Evolutionary conservation across 805 yeast species (phyloP).

Genomic region (Geotrichum ghanense): DNA sequence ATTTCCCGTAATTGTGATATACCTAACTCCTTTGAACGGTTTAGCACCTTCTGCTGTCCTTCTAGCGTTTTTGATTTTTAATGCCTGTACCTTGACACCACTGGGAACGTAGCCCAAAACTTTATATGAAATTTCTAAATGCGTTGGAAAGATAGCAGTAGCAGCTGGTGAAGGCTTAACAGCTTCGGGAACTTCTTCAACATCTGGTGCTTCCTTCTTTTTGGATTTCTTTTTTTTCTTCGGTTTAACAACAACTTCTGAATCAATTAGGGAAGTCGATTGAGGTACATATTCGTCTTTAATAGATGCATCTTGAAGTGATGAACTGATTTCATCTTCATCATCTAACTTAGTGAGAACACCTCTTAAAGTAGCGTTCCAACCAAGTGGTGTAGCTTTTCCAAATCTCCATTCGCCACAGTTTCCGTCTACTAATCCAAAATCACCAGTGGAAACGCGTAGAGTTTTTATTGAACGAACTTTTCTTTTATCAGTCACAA

Average conservation of each 20-base stretch:
- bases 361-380: slow-evolving; percentile 59
- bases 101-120: slow-evolving; percentile 66
- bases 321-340: slow-evolving; percentile 13
- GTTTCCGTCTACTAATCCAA: slow-evolving; percentile 41
- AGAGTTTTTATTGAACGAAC: slow-evolving; percentile 35
- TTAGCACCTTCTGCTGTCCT: slow-evolving; percentile 52
- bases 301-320: not conserved
- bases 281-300: not conserved
- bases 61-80: slow-evolving; percentile 44
- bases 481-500: slow-evolving; percentile 24
- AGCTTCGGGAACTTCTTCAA: slow-evolving; percentile 2
- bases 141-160: slow-evolving; percentile 29
- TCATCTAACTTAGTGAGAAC: slow-evolving; percentile 24
- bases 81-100: slow-evolving; percentile 55
- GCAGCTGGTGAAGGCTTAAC: not conserved
- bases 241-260: slow-evolving; percentile 2
- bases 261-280: not conserved
- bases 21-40: slow-evolving; percentile 89
- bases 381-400: slow-evolving; percentile 46
- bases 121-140: slow-evolving; percentile 39
- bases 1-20: slow-evolving; percentile 54
- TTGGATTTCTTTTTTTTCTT: slow-evolving; percentile 7
- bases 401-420: slow-evolving; percentile 63
- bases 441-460: slow-evolving; percentile 70
- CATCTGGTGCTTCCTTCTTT: slow-evolving; percentile 19